Base-by-base conservation (phyloP, 2,329 filamentous ascomycete species). In the Fusarium irregulare region DNA sequence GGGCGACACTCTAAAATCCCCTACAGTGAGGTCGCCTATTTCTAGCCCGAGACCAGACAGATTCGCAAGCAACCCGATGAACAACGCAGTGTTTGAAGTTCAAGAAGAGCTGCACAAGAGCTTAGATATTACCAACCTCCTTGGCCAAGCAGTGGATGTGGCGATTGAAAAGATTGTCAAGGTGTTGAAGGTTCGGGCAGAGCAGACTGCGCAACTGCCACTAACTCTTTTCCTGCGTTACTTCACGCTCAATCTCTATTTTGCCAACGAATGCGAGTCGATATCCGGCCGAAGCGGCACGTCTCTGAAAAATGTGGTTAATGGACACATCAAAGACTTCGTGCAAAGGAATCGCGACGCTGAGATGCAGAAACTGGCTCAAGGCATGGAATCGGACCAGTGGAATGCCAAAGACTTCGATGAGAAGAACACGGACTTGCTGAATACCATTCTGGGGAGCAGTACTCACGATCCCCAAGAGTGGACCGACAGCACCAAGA, bases 201-300 rank as follows among this genome's bases (percentile, higher is more conserved):
- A 94, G 68, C 91, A 94, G 76, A 91, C 89, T 47, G 86, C 88
- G 4, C 87, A 87, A 28, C 82, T 95, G 12, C 87, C 91, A 2
- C 84, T 93, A 3, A 83, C 88, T 48, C 86, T 88, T 72, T 97
- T 97, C 78, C 81, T 96, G 45, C 88, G 93, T 40, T 96, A 96
- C 78, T 94, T 95, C 73, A 93, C 88, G 2, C 85, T 97, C 34
- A 96, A 95, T 74, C 84, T 93, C 10, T 88, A 93, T 59, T 96
- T 97, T 78, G 91, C 92, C 48, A 93, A 94, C 66, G 93, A 97
- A 77, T 96, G 93, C 75, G 93, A 97, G 79, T 91, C 92, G 18
- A 90, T 96, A 21, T 95, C 92, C 23, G 93, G 93, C 1, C 87
- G 92, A 60, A 92, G 92, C 63, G 92, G 93, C 11, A 91, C 89